phyloP scores from a whole-genome alignment of 441 rosid species.

The Arabidopsis hybrid region DNA sequence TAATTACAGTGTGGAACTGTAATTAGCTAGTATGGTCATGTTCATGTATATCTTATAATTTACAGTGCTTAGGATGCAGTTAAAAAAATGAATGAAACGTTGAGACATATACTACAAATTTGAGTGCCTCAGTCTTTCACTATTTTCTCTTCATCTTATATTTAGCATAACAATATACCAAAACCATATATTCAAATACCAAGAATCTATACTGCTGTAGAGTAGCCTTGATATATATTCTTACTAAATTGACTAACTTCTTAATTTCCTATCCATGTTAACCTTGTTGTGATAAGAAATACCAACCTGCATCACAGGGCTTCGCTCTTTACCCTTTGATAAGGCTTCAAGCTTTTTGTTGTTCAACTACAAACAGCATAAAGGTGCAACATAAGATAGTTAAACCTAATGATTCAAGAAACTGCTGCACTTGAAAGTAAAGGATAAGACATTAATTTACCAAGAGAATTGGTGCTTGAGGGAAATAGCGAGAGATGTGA shows the following conservation, averaged over 20 bases:
- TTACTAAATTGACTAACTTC: not conserved
- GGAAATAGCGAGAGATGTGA: slow-evolving; percentile 82
- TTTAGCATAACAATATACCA: not conserved
- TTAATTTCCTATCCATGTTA: not conserved
- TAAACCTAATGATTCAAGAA: slow-evolving; percentile 9
- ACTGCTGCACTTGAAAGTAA: not conserved
- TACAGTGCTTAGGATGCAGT: not conserved
- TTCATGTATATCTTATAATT: not conserved
- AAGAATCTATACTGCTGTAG: slow-evolving; percentile 26
- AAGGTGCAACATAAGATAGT: slow-evolving; percentile 9
- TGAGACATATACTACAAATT: slow-evolving; percentile 12
- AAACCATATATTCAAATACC: slow-evolving; percentile 1
- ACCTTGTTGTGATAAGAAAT: not conserved
- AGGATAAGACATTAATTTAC: slow-evolving; percentile 44
- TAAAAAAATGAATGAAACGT: not conserved
- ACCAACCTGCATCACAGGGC: slow-evolving; percentile 87
- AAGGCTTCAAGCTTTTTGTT: slow-evolving; percentile 81
- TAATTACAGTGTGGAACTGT: not conserved
- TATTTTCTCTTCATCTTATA: not conserved
- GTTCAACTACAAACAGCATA: slow-evolving; percentile 67
- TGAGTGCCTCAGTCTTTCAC: not conserved
- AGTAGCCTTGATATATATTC: slow-evolving; percentile 1
- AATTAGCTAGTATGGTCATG: slow-evolving; percentile 21
- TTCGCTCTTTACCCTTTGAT: slow-evolving; percentile 63
- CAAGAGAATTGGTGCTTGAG: slow-evolving; percentile 78